Conservation (phyloP, 495 filamentous ascomycete genomes). For the Podospora pseudopauciseta region DNA sequence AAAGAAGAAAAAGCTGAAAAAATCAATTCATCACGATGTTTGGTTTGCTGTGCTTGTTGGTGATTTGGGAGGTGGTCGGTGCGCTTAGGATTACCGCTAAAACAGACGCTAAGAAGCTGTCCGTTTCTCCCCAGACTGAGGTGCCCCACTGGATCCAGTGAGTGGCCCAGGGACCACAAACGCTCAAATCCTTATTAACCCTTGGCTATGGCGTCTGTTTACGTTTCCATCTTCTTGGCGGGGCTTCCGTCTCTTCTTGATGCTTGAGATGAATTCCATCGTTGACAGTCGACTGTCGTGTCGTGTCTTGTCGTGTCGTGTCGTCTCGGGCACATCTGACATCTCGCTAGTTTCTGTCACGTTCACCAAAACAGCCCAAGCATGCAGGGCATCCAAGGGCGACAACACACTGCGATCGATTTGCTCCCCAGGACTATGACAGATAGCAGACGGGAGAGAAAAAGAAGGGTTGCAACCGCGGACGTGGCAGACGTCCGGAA, state of each 20-base stretch:
- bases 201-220: neutral
- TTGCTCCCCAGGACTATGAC: neutral
- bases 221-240: neutral
- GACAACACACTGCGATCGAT: neutral
- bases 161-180: neutral
- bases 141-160: neutral
- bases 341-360: neutral
- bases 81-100: neutral
- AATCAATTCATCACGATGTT: neutral
- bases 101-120: neutral
- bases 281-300: neutral
- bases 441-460: neutral
- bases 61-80: neutral
- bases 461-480: neutral
- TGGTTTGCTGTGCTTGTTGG: neutral
- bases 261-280: neutral
- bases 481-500: slow-evolving; percentile 7
- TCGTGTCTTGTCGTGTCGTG: neutral
- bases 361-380: neutral
- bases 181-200: neutral
- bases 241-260: neutral
- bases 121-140: neutral
- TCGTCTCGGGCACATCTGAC: neutral
- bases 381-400: neutral
- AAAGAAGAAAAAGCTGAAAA: neutral